These are phyloP conservation scores for Diplogelasinospora grovesii DNA, from an alignment of 495 filamentous ascomycete species.

Conservation along the genomic window DNA sequence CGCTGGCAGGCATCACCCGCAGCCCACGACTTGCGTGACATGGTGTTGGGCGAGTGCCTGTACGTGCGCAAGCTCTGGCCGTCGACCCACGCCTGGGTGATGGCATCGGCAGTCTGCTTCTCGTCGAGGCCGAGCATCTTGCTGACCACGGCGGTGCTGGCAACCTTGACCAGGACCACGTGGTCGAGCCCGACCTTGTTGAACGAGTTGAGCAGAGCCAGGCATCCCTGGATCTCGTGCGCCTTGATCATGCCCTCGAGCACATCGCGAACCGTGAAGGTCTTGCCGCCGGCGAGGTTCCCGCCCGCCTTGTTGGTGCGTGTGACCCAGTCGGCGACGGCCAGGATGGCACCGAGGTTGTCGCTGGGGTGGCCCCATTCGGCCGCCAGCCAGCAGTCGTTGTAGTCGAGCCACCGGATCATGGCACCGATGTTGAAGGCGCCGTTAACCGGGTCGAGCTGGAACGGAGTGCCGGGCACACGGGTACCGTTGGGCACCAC, in stretches of 20 bases:
- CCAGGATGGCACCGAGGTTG: slow-evolving; percentile 92
- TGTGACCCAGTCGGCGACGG: slow-evolving; percentile 94
- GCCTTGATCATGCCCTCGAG: slow-evolving; percentile 99
- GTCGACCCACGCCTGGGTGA: slow-evolving; percentile 96
- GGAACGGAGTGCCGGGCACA: slow-evolving; percentile 87
- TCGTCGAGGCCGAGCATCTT: slow-evolving; percentile 88
- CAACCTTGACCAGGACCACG: slow-evolving; percentile 96
- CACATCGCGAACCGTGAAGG: slow-evolving; percentile 79
- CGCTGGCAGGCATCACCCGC: slow-evolving; percentile 96
- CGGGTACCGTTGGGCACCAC: slow-evolving; percentile 87
- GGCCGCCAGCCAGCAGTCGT: slow-evolving; percentile 98
- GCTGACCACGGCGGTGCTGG: slow-evolving; percentile 85
- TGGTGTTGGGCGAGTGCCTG: slow-evolving; percentile 95
- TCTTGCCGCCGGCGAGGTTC: slow-evolving; percentile 79
- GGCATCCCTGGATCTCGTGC: slow-evolving; percentile 96
- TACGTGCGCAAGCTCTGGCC: slow-evolving; percentile 95
- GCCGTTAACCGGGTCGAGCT: slow-evolving; percentile 89
- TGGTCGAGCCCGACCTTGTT: slow-evolving; percentile 98
- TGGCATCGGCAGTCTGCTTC: slow-evolving; percentile 87
- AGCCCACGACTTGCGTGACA: slow-evolving; percentile 99
- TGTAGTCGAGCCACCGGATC: slow-evolving; percentile 99
- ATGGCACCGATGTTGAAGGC: slow-evolving; percentile 98
- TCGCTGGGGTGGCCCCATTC: slow-evolving; percentile 99
- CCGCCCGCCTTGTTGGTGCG: slow-evolving; percentile 90
- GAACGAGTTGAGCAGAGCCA: slow-evolving; percentile 94